A percentile compares a stretch with the other conserved stretches of the same genome.
These are phyloP conservation scores for Ceratocystis huliohia DNA, from an alignment of 2,329 filamentous ascomycete species.

Conservation along the genomic window DNA sequence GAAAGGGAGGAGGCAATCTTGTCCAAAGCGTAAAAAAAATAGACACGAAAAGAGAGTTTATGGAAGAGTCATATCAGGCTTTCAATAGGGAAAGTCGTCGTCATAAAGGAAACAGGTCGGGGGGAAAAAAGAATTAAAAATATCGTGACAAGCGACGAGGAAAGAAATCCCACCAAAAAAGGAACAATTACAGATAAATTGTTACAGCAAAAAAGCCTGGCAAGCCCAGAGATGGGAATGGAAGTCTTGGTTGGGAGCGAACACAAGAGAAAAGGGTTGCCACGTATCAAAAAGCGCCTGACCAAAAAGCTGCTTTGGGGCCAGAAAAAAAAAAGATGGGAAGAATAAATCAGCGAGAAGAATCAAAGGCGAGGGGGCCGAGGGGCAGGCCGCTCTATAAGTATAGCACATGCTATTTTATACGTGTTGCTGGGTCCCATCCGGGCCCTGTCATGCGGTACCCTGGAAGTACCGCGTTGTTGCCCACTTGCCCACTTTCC, in stretches of 20 bases:
- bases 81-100: background rate
- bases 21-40: background rate
- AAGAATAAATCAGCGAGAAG: conserved; percentile 19
- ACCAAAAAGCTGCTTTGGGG: conserved; percentile 9
- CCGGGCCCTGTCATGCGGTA: conserved; percentile 14
- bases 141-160: background rate
- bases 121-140: conserved; percentile 5
- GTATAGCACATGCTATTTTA: conserved; percentile 35
- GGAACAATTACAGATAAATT: background rate
- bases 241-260: background rate
- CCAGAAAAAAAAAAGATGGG: conserved; percentile 15
- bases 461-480: conserved; percentile 16
- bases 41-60: conserved; percentile 6
- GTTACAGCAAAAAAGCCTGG: background rate
- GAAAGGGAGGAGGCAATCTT: background rate
- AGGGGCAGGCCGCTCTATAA: conserved; percentile 36
- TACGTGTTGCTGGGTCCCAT: conserved; percentile 27
- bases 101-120: background rate
- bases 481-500: background rate
- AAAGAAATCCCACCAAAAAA: background rate
- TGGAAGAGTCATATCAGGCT: background rate
- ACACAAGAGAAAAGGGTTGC: conserved; percentile 11
- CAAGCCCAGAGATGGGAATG: background rate
- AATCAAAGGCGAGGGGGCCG: conserved; percentile 24
- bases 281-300: conserved; percentile 10